Conservation (phyloP, 345 rosid species). For the Gossypium stocksii region DNA sequence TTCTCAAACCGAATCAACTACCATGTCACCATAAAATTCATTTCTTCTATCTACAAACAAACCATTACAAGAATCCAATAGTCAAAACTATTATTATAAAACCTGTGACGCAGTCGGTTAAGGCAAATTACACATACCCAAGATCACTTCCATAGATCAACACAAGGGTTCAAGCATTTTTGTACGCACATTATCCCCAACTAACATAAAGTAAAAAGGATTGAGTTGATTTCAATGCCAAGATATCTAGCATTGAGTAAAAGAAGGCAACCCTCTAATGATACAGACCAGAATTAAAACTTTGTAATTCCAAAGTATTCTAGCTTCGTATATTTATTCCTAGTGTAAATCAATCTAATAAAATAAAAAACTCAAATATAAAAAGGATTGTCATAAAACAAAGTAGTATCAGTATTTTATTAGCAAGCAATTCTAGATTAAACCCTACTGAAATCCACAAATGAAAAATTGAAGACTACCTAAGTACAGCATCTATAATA, state of each 20-base stretch:
- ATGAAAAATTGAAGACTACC: not conserved
- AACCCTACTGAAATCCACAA: not conserved
- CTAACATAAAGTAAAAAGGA: not conserved
- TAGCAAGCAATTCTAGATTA: not conserved
- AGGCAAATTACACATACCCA: not conserved
- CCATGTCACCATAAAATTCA: too few species aligned
- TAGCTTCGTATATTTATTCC: not conserved
- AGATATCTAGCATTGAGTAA: not conserved
- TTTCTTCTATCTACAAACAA: too few species aligned
- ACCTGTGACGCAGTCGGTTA: too few species aligned
- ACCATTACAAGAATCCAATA: not conserved
- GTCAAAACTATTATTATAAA: not conserved
- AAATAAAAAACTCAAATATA: too few species aligned
- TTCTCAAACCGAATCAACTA: not conserved
- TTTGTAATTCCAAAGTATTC: not conserved
- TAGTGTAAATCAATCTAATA: too few species aligned
- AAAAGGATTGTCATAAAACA: too few species aligned
- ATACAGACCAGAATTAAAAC: not conserved
- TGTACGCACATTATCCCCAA: not conserved
- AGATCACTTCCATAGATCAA: not conserved
- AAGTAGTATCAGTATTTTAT: not conserved
- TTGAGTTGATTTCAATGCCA: not conserved
- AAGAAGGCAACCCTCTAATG: too few species aligned
- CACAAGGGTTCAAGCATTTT: not conserved
- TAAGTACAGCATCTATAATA: not conserved